These are phyloP conservation scores for Begonia peltatifolia DNA, from an alignment of 306 rosid species.

Conservation along the genomic window DNA sequence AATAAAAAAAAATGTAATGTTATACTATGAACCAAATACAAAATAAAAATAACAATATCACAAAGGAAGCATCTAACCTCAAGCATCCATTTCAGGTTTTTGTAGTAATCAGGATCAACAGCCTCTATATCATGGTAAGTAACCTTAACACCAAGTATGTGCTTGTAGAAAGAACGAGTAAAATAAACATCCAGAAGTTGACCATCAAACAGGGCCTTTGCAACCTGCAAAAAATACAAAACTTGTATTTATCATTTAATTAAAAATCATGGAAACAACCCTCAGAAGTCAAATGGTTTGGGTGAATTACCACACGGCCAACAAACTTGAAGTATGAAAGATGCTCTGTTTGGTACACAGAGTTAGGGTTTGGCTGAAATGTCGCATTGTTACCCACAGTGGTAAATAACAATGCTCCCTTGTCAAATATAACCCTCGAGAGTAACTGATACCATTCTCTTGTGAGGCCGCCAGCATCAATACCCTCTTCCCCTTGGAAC, in stretches of 20 bases:
- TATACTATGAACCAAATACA: background rate
- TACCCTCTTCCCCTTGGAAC: conserved; percentile 99
- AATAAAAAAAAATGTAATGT: conserved; percentile 3
- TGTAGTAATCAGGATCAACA: conserved; percentile 96
- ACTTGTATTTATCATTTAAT: background rate
- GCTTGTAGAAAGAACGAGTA: conserved; percentile 97
- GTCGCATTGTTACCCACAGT: conserved; percentile 91
- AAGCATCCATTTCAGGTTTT: conserved; percentile 96
- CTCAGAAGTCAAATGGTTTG: conserved; percentile 1
- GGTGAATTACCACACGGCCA: conserved; percentile 84
- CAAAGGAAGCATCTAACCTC: conserved; percentile 46
- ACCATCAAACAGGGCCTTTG: conserved; percentile 94
- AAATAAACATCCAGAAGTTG: conserved; percentile 97
- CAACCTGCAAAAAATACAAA: conserved; percentile 55
- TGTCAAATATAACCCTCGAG: conserved; percentile 93
- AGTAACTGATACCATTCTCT: conserved; percentile 98
- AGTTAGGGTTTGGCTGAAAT: conserved; percentile 97
- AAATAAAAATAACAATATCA: conserved; percentile 3
- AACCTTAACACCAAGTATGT: conserved; percentile 92
- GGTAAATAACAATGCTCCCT: conserved; percentile 93
- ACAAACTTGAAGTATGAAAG: conserved; percentile 97
- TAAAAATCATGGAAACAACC: conserved; percentile 1
- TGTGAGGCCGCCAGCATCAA: conserved; percentile 98
- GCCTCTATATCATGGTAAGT: conserved; percentile 99
- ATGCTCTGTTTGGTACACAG: conserved; percentile 96